A percentile compares a stretch with the other conserved stretches of the same genome.
These are phyloP conservation scores for Yamadazyma insecticola DNA, from an alignment of 805 yeast species.

Conservation along the genomic window DNA sequence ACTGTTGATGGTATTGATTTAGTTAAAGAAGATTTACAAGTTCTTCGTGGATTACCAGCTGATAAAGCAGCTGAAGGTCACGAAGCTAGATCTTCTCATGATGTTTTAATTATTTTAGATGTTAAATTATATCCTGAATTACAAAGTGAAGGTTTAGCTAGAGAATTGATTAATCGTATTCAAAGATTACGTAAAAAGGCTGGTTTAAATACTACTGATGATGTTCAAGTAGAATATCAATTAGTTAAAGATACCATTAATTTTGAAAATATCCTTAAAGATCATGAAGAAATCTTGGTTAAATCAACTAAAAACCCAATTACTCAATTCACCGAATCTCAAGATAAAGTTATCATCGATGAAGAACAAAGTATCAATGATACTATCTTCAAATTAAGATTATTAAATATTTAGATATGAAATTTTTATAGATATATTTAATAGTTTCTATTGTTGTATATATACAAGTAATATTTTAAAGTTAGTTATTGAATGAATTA, in stretches of 20 bases:
- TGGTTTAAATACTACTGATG: conserved; percentile 92
- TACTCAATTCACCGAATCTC: conserved; percentile 41
- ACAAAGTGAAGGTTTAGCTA: conserved; percentile 90
- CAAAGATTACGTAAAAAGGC: conserved; percentile 97
- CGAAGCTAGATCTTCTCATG: conserved; percentile 84
- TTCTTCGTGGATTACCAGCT: conserved; percentile 83
- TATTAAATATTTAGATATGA: conserved; percentile 66
- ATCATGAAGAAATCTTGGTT: conserved; percentile 62
- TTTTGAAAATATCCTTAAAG: conserved; percentile 55
- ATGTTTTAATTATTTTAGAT: conserved; percentile 86
- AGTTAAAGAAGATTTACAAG: conserved; percentile 83
- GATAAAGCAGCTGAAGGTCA: conserved; percentile 60
- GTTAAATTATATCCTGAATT: conserved; percentile 82
- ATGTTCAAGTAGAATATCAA: conserved; percentile 79
- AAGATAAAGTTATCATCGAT: conserved; percentile 60
- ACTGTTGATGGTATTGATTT: conserved; percentile 87
- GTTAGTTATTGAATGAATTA: neutral
- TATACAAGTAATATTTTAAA: neutral
- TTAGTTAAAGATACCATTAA: conserved; percentile 62
- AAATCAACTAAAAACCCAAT: conserved; percentile 74
- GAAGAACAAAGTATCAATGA: conserved; percentile 81
- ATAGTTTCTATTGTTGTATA: neutral
- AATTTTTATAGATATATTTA: conserved; percentile 1
- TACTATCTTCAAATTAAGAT: conserved; percentile 70
- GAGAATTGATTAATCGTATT: conserved; percentile 94